Base-by-base conservation (phyloP, 352 stramenopile genomes). In the Globisporangium orthogonon region DNA sequence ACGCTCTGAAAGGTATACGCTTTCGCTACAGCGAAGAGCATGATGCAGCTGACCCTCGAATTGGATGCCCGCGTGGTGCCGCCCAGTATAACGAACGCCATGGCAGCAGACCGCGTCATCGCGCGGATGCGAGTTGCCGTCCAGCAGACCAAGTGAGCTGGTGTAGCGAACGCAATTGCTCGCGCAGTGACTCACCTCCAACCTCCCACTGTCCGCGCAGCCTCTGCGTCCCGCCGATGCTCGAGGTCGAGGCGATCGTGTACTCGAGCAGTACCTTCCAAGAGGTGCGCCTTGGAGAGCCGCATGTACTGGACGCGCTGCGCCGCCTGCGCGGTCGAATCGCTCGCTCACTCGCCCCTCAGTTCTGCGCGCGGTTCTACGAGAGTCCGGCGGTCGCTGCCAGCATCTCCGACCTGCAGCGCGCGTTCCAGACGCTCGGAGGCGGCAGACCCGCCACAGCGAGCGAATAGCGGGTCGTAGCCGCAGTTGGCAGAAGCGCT, bases 351-450 rank as follows among this genome's bases (percentile, higher is more conserved):
- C 9, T 3, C 7, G 14, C 0, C 10, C 18, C 14, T 1, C 54
- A 87, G 74, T 87, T 87, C 51, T 84, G 71, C 53, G 50, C 50
- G 33, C 63, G 71, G 29, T 83, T 86, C 55, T 87, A 73, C 65
- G 49, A 78, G 54, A 86, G 65, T 53, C 53, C 63, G 1, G 56
- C 56, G 11, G 54, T 87, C 53, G 41, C 66, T 10, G 43, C 44
- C 23, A 66, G 43, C 60, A 73, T 86, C 57, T 30, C 51, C 9
- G 65, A 79, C 30, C 66, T 87, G 4, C 73, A 84, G 61, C 55
- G 58, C 31, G 74, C 74, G 2, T 81, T 87, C 48, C 63, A 74
- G 30, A 62, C 58, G 29, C 53, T 87, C 44, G 50, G 58, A 17
- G 33, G 9, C 37, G 31, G 14, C 33, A 61, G 39, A 17, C 39